Evolutionary conservation across 1,284 basidiomycete species (phyloP).

Genomic region (Anthracocystis setariae): DNA sequence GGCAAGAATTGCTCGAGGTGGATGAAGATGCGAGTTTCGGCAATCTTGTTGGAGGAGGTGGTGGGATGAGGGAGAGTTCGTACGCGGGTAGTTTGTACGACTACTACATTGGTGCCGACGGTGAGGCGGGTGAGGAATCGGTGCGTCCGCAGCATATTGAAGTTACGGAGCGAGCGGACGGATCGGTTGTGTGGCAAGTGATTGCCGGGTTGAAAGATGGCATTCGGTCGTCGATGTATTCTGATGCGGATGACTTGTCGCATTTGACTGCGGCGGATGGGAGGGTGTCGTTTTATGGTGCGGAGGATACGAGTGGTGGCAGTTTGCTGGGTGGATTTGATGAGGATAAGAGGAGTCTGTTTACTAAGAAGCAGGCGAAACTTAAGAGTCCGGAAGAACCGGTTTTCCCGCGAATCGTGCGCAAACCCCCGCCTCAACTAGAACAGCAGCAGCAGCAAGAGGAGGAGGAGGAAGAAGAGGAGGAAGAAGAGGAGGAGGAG

Average conservation of each 20-base stretch:
- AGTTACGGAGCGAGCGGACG: slow-evolving; percentile 61
- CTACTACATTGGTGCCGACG: slow-evolving; percentile 38
- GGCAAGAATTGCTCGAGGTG: not conserved
- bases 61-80: slow-evolving; percentile 31
- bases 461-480: not conserved
- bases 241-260: slow-evolving; percentile 8
- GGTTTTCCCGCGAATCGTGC: not conserved
- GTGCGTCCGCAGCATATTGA: slow-evolving; percentile 50
- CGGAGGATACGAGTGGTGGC: not conserved
- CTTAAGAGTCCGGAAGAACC: not conserved
- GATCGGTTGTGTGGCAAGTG: slow-evolving; percentile 62
- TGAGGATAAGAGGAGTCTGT: slow-evolving; percentile 53
- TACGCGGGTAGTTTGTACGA: slow-evolving; percentile 61
- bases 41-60: slow-evolving; percentile 1
- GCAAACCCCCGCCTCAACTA: not conserved
- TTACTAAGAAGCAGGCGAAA: slow-evolving; percentile 29
- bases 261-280: no score
- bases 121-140: not conserved
- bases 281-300: not conserved
- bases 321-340: slow-evolving; percentile 14
- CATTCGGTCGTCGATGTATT: slow-evolving; percentile 23
- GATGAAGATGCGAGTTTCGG: no score
- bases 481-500: not conserved
- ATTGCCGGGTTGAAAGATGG: slow-evolving; percentile 47
- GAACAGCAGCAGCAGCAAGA: not conserved